Percentiles rank a stretch among this genome's conserved stretches.
Conservation (phyloP, 1,284 basidiomycete genomes). For the Coriolopsis trogii region DNA sequence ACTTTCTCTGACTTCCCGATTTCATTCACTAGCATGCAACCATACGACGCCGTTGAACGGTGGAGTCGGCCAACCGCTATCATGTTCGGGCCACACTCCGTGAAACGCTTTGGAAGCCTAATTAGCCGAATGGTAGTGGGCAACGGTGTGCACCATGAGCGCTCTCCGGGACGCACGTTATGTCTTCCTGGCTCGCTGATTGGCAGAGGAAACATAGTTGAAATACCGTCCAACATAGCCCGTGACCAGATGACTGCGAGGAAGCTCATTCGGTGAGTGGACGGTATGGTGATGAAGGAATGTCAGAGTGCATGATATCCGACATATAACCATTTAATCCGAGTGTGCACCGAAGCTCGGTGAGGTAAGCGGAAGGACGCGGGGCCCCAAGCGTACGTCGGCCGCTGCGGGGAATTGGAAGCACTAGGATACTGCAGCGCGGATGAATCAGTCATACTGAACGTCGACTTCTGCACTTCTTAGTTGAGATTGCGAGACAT, state of each 20-base stretch:
- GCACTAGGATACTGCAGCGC: too few species aligned
- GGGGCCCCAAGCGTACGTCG: conserved; percentile 16
- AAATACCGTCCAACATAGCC: background rate
- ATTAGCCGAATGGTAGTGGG: conserved; percentile 6
- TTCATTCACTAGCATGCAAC: background rate
- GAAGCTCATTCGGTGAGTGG: conserved; percentile 1
- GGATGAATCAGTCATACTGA: too few species aligned
- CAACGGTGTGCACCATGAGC: conserved; percentile 3
- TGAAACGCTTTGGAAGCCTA: conserved; percentile 1
- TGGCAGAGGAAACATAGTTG: background rate
- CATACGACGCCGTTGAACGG: background rate
- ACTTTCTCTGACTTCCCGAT: background rate
- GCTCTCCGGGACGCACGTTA: conserved; percentile 2
- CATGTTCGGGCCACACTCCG: background rate
- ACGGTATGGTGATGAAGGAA: background rate
- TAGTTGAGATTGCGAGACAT: too few species aligned
- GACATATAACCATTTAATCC: conserved; percentile 21
- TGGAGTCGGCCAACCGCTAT: conserved; percentile 12
- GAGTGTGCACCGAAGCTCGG: conserved; percentile 22
- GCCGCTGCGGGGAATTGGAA: too few species aligned
- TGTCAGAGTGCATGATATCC: background rate
- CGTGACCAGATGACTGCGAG: conserved; percentile 1
- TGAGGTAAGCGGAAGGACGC: conserved; percentile 4
- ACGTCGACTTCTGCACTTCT: too few species aligned
- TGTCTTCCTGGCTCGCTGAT: conserved; percentile 5